Conservation (phyloP, 139 green algal genomes). For the Limnomonas spitsbergensis region DNA sequence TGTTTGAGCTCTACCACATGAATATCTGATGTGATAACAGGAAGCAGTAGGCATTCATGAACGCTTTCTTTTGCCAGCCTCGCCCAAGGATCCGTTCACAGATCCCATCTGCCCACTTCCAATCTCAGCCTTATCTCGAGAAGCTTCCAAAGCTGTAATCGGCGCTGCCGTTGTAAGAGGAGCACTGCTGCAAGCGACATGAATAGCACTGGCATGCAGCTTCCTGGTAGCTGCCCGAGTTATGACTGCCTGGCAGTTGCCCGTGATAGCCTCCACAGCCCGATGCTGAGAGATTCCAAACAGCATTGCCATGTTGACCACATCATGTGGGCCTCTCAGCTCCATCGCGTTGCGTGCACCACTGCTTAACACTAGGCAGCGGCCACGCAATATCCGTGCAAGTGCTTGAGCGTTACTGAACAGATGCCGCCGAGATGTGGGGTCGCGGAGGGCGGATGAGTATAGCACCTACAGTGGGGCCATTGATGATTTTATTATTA, state of each 20-base stretch:
- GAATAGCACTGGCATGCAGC: no score
- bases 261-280: conserved; percentile 39
- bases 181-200: no score
- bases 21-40: no score
- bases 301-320: conserved; percentile 55
- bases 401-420: conserved; percentile 58
- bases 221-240: background rate
- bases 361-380: conserved; percentile 49
- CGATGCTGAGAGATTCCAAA: conserved; percentile 53
- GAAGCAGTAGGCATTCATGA: no score
- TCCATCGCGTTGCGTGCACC: conserved; percentile 50
- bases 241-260: conserved; percentile 27
- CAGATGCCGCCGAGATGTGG: conserved; percentile 39
- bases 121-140: no score
- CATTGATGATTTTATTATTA: no score
- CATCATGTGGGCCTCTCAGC: conserved; percentile 57
- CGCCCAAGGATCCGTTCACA: no score
- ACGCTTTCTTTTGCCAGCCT: no score
- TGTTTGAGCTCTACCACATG: no score
- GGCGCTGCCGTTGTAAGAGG: no score
- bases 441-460: conserved; percentile 32
- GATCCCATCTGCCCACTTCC: no score
- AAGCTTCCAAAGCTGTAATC: no score
- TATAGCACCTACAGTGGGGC: conserved; percentile 61
- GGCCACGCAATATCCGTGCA: background rate